Base-by-base conservation (phyloP, 1,139 yeast species). In the Kurtzmaniella quercitrusa region DNA sequence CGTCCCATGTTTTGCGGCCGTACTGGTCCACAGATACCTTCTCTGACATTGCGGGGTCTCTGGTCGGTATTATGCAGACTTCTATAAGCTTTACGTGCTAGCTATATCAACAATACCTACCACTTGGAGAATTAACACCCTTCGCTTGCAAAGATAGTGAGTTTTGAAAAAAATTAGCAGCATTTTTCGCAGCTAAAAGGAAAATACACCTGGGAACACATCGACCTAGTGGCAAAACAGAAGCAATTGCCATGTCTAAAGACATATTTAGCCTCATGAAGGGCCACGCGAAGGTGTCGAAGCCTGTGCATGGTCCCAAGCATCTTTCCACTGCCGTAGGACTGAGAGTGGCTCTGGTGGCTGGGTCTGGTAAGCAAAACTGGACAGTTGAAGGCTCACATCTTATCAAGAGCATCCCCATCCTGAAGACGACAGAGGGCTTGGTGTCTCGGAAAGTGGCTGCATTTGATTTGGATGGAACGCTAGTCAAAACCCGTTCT, bases 391-490 rank as follows among this genome's bases (percentile, higher is more conserved):
- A 51, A 2, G 72, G 73, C 2, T 63, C 73, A 3, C 71, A 70
- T 51, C 48, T 72, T 34, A 59, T 71, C 10, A 50, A 54, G 3
- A 65, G 68, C 43, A 46, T 60, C 0, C 75, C 77, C 31, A n/a
- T 11, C 12, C 6, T 27, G 12, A 33, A 33, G 7, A 5, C 6
- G 21, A 10, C 19, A 10, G 7, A 9, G 15, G 37, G 11, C 11
- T 9, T 8, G 10, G 12, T 11, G 4, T 27, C 31, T 10, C 6
- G 31, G 14, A 27, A 27, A 27, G 58, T 85, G 1, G 88, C 89
- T 0, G 84, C 85, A 0, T 88, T 88, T 57, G 96, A 88, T 58
- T 65, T 88, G 41, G 96, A 88, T 62, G 80, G 77, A 1, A 88
- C 95, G 0, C 53, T 88, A n/a, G 74, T 85, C 0, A 57, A 56